These are phyloP conservation scores for Coemansia nantahalensis DNA, from an alignment of 192 early-diverging fungal genomes.

Conservation along the genomic window DNA sequence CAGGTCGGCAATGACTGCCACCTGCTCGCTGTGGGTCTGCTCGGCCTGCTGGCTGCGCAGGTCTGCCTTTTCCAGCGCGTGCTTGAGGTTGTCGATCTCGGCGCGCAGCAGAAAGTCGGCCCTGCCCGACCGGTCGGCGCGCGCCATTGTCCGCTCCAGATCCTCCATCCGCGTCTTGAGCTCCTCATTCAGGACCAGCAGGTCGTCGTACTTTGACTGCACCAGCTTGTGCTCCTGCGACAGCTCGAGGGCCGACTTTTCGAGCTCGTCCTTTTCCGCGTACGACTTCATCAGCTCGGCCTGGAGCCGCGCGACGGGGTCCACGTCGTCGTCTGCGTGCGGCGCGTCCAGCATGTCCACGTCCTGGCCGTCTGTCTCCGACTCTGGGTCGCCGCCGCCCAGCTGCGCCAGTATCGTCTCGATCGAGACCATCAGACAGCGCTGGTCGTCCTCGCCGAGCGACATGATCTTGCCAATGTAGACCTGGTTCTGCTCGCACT, in stretches of 20 bases:
- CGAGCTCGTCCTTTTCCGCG: constrained; percentile 62
- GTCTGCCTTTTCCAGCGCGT: constrained; percentile 83
- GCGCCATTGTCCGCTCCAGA: constrained; percentile 70
- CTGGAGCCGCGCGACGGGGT: constrained; percentile 48
- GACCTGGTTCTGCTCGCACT: constrained; percentile 76
- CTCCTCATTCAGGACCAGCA: constrained; percentile 70
- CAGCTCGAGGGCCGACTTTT: constrained; percentile 52
- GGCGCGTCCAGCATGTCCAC: constrained; percentile 34
- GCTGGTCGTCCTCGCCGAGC: constrained; percentile 69
- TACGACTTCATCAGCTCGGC: constrained; percentile 53
- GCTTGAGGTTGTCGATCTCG: constrained; percentile 84
- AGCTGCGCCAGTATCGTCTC: constrained; percentile 59
- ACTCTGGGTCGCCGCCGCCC: constrained; percentile 37
- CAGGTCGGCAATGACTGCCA: constrained; percentile 62
- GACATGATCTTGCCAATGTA: constrained; percentile 85
- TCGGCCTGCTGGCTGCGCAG: constrained; percentile 68
- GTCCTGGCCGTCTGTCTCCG: constrained; percentile 36
- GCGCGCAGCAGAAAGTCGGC: constrained; percentile 79
- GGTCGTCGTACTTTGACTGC: constrained; percentile 59
- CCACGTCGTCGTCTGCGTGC: constrained; percentile 18
- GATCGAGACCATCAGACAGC: constrained; percentile 86
- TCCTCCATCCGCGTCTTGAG: constrained; percentile 71
- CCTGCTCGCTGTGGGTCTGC: constrained; percentile 58
- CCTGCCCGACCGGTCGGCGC: constrained; percentile 71
- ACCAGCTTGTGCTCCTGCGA: constrained; percentile 55